phyloP scores from a whole-genome alignment of 2,329 filamentous ascomycete species.

The Sarocladium brachiariae region DNA sequence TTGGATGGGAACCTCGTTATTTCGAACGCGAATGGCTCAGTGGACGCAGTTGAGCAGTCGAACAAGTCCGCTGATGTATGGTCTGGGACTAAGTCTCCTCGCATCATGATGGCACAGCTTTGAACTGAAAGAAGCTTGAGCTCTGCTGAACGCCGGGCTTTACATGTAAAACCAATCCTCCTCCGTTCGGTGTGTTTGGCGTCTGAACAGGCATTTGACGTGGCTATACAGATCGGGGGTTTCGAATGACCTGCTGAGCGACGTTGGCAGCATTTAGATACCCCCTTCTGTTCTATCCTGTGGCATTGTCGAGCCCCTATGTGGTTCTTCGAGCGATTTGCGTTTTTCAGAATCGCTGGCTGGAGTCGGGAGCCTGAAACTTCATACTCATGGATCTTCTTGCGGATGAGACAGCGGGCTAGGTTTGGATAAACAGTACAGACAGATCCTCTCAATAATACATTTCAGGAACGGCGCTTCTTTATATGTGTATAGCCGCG shows the following conservation, averaged over 20 bases:
- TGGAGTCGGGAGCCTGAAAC: too few species aligned
- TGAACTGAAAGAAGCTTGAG: neutral
- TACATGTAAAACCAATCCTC: too few species aligned
- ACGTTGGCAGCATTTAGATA: neutral
- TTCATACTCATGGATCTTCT: neutral
- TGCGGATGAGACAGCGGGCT: neutral
- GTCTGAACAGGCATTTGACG: too few species aligned
- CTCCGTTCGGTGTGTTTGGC: too few species aligned
- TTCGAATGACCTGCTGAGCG: neutral
- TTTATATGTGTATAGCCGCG: neutral
- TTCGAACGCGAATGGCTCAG: neutral
- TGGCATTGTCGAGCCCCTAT: too few species aligned
- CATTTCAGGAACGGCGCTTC: neutral
- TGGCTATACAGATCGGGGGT: too few species aligned
- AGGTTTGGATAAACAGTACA: slow-evolving; percentile 1
- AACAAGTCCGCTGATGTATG: neutral
- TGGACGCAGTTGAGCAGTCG: neutral
- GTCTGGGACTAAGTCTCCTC: neutral
- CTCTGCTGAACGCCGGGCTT: neutral
- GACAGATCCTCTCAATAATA: neutral
- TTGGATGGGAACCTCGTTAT: neutral
- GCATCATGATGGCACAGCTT: neutral
- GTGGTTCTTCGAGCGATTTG: too few species aligned
- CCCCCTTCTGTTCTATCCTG: too few species aligned
- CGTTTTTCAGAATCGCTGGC: too few species aligned